Percentiles rank a stretch among this genome's conserved stretches.
Conservation (phyloP, 2,329 filamentous ascomycete species). For the Aspergillus pseudonomiae region DNA sequence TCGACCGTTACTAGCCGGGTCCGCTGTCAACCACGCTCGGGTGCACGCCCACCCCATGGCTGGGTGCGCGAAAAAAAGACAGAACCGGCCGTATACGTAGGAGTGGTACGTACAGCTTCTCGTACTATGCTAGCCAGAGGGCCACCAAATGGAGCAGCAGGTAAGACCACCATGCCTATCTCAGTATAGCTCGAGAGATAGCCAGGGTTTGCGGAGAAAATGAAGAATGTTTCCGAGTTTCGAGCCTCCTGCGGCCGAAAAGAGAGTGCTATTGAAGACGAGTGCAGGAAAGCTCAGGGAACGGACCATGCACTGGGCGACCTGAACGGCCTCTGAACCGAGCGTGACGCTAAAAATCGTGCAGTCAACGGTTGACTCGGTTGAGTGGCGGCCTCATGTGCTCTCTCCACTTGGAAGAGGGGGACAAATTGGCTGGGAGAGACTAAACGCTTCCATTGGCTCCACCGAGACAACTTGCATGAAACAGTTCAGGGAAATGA, state of each 20-base stretch:
- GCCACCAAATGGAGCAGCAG: slow-evolving; percentile 14
- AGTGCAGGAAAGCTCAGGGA: slow-evolving; percentile 22
- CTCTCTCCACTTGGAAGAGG: slow-evolving; percentile 17
- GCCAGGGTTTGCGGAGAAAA: slow-evolving; percentile 25
- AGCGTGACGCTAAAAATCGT: slow-evolving; percentile 22
- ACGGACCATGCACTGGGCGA: slow-evolving; percentile 24
- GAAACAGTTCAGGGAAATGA: slow-evolving; percentile 21
- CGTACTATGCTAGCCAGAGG: neutral
- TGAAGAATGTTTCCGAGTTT: slow-evolving; percentile 16
- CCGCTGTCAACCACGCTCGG: slow-evolving; percentile 12
- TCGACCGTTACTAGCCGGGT: slow-evolving; percentile 9
- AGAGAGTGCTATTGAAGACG: slow-evolving; percentile 17
- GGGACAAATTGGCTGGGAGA: slow-evolving; percentile 9
- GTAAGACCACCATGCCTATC: slow-evolving; percentile 17
- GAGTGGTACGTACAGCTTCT: slow-evolving; percentile 13
- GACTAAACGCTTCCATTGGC: slow-evolving; percentile 7
- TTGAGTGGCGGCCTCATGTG: slow-evolving; percentile 13
- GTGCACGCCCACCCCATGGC: neutral
- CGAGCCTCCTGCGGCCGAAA: slow-evolving; percentile 21
- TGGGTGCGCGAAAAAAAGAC: neutral
- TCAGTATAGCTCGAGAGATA: slow-evolving; percentile 10
- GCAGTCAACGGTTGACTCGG: slow-evolving; percentile 17
- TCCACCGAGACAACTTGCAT: slow-evolving; percentile 22
- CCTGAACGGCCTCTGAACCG: slow-evolving; percentile 20
- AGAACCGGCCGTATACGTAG: slow-evolving; percentile 8